Base-by-base conservation (phyloP, 2,329 filamentous ascomycete species). In the Monilinia fructigena region DNA sequence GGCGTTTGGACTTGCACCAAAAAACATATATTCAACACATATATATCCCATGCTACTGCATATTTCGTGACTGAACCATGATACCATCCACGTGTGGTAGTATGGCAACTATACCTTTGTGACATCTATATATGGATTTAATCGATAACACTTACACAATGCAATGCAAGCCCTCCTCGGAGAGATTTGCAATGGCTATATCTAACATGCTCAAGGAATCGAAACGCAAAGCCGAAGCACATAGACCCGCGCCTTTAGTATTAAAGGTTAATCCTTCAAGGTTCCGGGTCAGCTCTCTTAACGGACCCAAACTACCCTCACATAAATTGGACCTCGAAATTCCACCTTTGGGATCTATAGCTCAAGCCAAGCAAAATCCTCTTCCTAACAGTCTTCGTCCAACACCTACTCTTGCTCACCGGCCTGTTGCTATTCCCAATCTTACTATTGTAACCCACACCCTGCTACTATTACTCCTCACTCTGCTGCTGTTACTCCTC, bases 211-310 rank as follows among this genome's bases (percentile, higher is more conserved):
- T 42, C 23, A 55, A 64, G 63, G 63, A 48, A 58, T 52, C 73
- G 16, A 76, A 69, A 52, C 66, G 76, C 65, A 80, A 79, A 68
- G 75, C 78, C 10, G 77, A 80, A 63, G 77, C 78, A n/a, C 77
- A 78, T 20, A 78, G 77, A 65, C 80, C 80, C 67, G 67, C 80
- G 54, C 78, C 78, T 26, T 55, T 62, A 59, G 55, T 48, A 42
- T 53, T 67, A 10, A 68, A 67, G 20, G 23, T 50, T 20, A 59
- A 54, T 35, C 38, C 45, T 42, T 47, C 67, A 54, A 55, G 63
- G 40, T 23, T 60, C 28, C 35, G 23, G 12, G 28, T n/a, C n/a
- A 60, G 42, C 20, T 11, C 16, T 50, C 14, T 50, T n/a, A 38
- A 35, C 10, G 31, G 47, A 38, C 31, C 45, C 14, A 60, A 60